Evolutionary conservation across 176 grass and related monocot genomes (phyloP).

Genomic region (Carex scoparia): DNA sequence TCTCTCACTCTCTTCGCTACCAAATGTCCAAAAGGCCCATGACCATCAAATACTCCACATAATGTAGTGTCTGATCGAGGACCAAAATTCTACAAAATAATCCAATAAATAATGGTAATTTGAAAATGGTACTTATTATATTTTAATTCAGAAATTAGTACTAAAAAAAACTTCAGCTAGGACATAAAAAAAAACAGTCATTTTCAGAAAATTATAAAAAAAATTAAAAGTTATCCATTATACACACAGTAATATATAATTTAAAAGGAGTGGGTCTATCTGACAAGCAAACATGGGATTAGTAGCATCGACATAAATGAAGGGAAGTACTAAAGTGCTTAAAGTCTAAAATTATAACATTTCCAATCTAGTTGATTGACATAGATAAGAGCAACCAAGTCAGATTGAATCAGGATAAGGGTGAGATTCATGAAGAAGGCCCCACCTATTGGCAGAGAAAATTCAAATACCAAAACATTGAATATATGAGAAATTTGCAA

Average conservation of each 20-base stretch:
- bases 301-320: conserved; percentile 16
- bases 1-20: conserved; percentile 92
- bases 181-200: neutral
- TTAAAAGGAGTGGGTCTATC: conserved; percentile 13
- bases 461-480: conserved; percentile 33
- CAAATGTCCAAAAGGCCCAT: conserved; percentile 87
- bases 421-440: conserved; percentile 36
- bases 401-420: conserved; percentile 44
- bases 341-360: conserved; percentile 29
- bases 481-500: conserved; percentile 12
- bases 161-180: neutral
- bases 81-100: conserved; percentile 63
- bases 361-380: conserved; percentile 15
- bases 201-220: neutral
- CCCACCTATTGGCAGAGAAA: conserved; percentile 15
- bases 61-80: conserved; percentile 59
- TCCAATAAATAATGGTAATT: neutral
- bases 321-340: neutral
- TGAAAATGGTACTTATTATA: neutral
- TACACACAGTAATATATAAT: conserved; percentile 15
- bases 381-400: conserved; percentile 47
- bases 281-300: conserved; percentile 23
- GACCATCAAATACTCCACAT: conserved; percentile 96
- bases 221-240: conserved; percentile 18
- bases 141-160: neutral